A percentile compares a stretch with the other conserved stretches of the same genome.
These are phyloP conservation scores for Trichosanthes truncata DNA, from an alignment of 306 rosid species.

Conservation along the genomic window DNA sequence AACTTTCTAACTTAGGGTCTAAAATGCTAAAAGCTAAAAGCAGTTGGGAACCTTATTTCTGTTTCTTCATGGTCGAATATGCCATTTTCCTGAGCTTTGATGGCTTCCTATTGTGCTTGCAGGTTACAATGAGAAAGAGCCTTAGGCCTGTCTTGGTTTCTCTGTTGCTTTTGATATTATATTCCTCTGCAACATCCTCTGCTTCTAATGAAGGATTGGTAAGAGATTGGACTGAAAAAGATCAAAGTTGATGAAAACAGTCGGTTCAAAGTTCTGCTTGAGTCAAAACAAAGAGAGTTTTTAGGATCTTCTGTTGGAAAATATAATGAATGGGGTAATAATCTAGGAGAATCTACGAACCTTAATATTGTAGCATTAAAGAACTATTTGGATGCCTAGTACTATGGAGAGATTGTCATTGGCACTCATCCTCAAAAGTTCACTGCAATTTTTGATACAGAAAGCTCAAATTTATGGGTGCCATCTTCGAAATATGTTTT, in stretches of 20 bases:
- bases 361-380: constrained; percentile 46
- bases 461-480: constrained; percentile 94
- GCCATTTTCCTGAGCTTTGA: not conserved
- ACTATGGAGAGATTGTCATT: constrained; percentile 72
- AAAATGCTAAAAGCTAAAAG: not conserved
- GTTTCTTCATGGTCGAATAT: not conserved
- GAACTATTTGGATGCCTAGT: constrained; percentile 93
- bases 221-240: constrained; percentile 70
- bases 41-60: not conserved
- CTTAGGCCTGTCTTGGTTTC: constrained; percentile 26
- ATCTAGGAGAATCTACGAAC: constrained; percentile 19
- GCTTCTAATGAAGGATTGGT: constrained; percentile 40
- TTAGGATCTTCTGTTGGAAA: constrained; percentile 28
- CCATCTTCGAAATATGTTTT: constrained; percentile 59
- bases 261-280: constrained; percentile 31
- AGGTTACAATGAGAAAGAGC: constrained; percentile 51
- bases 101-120: constrained; percentile 6
- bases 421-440: constrained; percentile 85
- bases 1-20: not conserved
- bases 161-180: constrained; percentile 34
- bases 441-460: constrained; percentile 86
- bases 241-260: constrained; percentile 27
- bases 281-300: constrained; percentile 21
- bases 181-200: constrained; percentile 34
- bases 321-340: constrained; percentile 17